Conservation (phyloP, 805 yeast species). For the Ogataea naganishii region DNA sequence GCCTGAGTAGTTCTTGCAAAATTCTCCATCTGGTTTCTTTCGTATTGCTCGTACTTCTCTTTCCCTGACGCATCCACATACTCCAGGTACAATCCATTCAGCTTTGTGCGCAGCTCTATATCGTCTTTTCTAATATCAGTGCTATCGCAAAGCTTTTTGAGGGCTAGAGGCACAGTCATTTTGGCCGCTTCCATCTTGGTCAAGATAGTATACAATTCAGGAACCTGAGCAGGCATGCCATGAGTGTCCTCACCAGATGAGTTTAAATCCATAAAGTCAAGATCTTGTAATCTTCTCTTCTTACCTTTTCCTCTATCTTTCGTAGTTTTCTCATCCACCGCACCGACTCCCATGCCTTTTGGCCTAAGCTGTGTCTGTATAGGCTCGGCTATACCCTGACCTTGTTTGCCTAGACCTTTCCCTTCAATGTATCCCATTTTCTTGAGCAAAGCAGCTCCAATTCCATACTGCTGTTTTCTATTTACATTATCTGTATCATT, state of each 20-base stretch:
- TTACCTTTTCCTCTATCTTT: constrained; percentile 9
- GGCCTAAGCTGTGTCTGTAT: constrained; percentile 63
- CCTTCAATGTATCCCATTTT: constrained; percentile 88
- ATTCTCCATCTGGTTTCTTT: constrained; percentile 6
- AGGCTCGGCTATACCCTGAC: constrained; percentile 74
- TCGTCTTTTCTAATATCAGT: constrained; percentile 1
- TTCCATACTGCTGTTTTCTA: constrained; percentile 47
- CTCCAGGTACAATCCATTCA: constrained; percentile 8
- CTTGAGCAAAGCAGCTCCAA: constrained; percentile 71
- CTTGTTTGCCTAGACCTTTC: constrained; percentile 68
- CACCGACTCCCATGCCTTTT: constrained; percentile 71
- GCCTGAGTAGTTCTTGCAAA: constrained; percentile 2
- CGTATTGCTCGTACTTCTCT: constrained; percentile 7
- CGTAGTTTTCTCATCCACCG: constrained; percentile 29
- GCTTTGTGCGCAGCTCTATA: constrained; percentile 10
- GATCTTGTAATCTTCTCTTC: constrained; percentile 7
- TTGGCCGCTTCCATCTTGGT: constrained; percentile 26
- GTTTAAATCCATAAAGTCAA: background rate
- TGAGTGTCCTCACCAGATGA: too few species aligned
- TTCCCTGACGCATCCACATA: constrained; percentile 6
- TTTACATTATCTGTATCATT: constrained; percentile 1
- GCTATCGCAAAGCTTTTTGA: constrained; percentile 27
- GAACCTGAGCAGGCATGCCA: too few species aligned
- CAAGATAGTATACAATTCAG: constrained; percentile 28
- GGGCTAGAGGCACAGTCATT: constrained; percentile 25